These are phyloP conservation scores for Phytopythium oedochilum DNA, from an alignment of 352 stramenopile species.

Conservation along the genomic window DNA sequence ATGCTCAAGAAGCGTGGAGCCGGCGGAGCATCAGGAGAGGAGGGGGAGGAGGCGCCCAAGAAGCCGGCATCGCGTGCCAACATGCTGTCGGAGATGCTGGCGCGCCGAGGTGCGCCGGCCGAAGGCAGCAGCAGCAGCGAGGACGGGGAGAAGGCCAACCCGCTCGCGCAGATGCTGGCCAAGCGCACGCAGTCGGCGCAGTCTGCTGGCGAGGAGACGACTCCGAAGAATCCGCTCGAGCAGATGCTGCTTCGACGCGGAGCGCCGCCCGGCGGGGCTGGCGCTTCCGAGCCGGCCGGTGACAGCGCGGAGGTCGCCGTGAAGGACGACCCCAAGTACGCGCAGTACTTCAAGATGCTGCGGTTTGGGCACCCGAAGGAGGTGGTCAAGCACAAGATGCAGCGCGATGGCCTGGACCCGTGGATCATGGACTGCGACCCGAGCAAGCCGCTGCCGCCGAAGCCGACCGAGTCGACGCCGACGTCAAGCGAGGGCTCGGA, in stretches of 20 bases:
- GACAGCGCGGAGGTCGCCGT: slow-evolving; percentile 30
- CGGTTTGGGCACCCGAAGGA: slow-evolving; percentile 61
- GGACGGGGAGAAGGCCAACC: slow-evolving; percentile 17
- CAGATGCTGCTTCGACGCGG: slow-evolving; percentile 17
- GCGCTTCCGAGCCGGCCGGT: slow-evolving; percentile 2
- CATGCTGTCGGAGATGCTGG: slow-evolving; percentile 33
- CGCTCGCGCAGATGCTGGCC: slow-evolving; percentile 30
- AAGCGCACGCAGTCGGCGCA: slow-evolving; percentile 15
- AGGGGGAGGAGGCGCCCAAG: slow-evolving; percentile 8
- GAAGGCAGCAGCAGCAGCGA: slow-evolving; percentile 3
- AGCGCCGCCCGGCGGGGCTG: slow-evolving; percentile 2
- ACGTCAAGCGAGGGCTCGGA: slow-evolving; percentile 8
- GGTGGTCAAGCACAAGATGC: slow-evolving; percentile 79
- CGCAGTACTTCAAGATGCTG: slow-evolving; percentile 82
- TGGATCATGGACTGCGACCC: slow-evolving; percentile 61
- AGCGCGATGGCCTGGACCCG: slow-evolving; percentile 56
- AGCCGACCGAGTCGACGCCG: slow-evolving; percentile 3
- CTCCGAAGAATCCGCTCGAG: slow-evolving; percentile 16
- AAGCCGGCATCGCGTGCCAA: slow-evolving; percentile 11
- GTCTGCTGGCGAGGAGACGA: slow-evolving; percentile 5
- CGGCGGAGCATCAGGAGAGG: slow-evolving; percentile 14
- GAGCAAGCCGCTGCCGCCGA: slow-evolving; percentile 34
- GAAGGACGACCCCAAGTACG: slow-evolving; percentile 65
- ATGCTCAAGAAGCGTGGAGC: slow-evolving; percentile 25
- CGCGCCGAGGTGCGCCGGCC: slow-evolving; percentile 14